phyloP scores from a whole-genome alignment of 139 green algal genomes.

The Marvania coccoides region DNA sequence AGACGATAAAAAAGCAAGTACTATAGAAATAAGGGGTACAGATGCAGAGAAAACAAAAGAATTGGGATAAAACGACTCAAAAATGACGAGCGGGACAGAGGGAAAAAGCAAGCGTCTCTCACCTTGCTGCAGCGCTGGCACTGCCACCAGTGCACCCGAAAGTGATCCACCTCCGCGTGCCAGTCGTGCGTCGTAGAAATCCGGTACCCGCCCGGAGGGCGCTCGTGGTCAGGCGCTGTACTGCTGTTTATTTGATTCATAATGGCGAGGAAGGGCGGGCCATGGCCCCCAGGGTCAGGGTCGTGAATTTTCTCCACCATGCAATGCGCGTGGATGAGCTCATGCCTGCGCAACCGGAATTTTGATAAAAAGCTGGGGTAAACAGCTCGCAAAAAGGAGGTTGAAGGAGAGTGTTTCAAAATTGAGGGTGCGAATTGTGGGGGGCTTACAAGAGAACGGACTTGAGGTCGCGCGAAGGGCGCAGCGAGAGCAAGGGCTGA shows the following conservation, averaged over 20 bases:
- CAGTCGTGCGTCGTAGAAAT: conserved; percentile 61
- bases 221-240: conserved; percentile 35
- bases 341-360: too few relatives aligned
- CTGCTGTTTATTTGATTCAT: conserved; percentile 56
- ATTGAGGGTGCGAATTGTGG: too few relatives aligned
- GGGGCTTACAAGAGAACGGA: conserved; percentile 77
- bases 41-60: too few relatives aligned
- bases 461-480: conserved; percentile 64
- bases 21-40: too few relatives aligned
- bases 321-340: conserved; percentile 54
- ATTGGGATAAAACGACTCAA: too few relatives aligned
- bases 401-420: too few relatives aligned
- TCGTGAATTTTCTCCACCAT: conserved; percentile 51
- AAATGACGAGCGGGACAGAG: too few relatives aligned
- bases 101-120: too few relatives aligned
- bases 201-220: conserved; percentile 57
- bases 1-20: too few relatives aligned
- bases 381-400: too few relatives aligned
- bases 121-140: conserved; percentile 49
- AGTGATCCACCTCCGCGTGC: conserved; percentile 51
- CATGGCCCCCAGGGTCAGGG: conserved; percentile 47
- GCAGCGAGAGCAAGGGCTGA: conserved; percentile 67
- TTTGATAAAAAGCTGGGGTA: too few relatives aligned
- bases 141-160: conserved; percentile 46
- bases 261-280: conserved; percentile 40